A percentile compares a stretch with the other conserved stretches of the same genome.
Evolutionary conservation across 1,284 basidiomycete genomes (phyloP).

Genomic region (Malassezia furfur): DNA sequence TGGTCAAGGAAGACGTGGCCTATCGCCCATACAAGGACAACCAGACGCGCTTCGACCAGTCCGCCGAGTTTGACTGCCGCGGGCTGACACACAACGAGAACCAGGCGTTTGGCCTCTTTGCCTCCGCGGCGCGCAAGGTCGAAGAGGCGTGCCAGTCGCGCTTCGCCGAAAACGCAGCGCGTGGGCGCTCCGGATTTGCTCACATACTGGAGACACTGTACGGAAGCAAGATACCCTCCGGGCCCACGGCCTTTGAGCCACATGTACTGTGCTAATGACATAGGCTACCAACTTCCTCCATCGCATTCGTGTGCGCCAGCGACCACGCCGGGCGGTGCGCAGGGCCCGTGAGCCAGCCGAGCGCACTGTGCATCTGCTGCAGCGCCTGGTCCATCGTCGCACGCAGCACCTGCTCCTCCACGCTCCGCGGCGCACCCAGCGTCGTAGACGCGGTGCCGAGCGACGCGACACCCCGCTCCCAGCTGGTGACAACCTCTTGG

Average conservation of each 20-base stretch:
- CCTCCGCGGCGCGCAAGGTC: slow-evolving; percentile 2
- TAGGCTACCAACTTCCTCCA: slow-evolving; percentile 8
- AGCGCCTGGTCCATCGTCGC: slow-evolving; percentile 6
- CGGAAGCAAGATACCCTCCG: not conserved
- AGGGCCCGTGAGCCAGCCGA: slow-evolving; percentile 14
- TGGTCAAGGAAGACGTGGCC: slow-evolving; percentile 6
- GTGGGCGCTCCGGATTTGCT: slow-evolving; percentile 13
- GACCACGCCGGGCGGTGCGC: slow-evolving; percentile 7
- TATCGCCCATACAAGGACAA: slow-evolving; percentile 3
- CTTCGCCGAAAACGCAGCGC: slow-evolving; percentile 12
- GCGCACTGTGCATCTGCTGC: slow-evolving; percentile 6
- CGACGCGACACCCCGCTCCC: slow-evolving; percentile 28
- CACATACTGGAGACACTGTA: slow-evolving; percentile 7
- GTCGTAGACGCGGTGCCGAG: not conserved
- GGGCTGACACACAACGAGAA: slow-evolving; percentile 1
- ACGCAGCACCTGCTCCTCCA: slow-evolving; percentile 8
- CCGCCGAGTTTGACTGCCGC: slow-evolving; percentile 8
- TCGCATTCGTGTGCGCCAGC: not conserved
- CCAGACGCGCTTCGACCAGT: slow-evolving; percentile 10
- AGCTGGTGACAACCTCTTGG: slow-evolving; percentile 32
- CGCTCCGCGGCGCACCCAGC: not conserved
- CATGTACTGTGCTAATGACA: not conserved
- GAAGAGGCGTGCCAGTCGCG: slow-evolving; percentile 8
- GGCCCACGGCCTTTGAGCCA: not conserved
- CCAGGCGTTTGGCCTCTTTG: not conserved